These are phyloP conservation scores for Paramyrothecium sp. DNA, from an alignment of 2,329 filamentous ascomycete genomes.

Conservation along the genomic window DNA sequence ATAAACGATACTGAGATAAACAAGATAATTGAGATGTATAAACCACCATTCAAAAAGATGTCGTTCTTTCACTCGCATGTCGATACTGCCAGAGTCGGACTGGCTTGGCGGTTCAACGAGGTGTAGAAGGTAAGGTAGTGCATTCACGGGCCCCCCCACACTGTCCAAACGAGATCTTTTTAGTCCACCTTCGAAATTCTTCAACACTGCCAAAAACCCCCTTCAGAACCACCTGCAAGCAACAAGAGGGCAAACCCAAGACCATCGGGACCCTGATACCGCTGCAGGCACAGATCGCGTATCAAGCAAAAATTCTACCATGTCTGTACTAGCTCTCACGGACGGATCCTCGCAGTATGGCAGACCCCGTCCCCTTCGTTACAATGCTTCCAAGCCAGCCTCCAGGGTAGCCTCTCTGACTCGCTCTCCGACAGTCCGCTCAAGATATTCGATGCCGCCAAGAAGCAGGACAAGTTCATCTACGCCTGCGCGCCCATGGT, in stretches of 20 bases:
- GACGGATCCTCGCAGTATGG: slow-evolving; percentile 20
- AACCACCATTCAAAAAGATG: too few species aligned
- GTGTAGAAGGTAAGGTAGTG: too few species aligned
- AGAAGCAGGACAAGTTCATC: slow-evolving; percentile 49
- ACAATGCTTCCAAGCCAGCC: neutral
- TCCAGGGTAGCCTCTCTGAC: slow-evolving; percentile 14
- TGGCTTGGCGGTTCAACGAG: too few species aligned
- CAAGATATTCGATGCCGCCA: slow-evolving; percentile 57
- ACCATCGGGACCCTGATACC: too few species aligned
- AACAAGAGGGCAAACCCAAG: too few species aligned
- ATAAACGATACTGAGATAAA: too few species aligned
- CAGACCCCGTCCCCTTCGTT: neutral
- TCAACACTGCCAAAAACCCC: neutral
- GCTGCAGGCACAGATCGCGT: neutral
- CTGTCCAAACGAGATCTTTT: too few species aligned
- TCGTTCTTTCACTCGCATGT: too few species aligned
- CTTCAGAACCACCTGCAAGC: too few species aligned
- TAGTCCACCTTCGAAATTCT: neutral
- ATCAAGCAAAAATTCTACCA: slow-evolving; percentile 1
- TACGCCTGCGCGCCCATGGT: slow-evolving; percentile 68
- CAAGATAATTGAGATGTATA: too few species aligned
- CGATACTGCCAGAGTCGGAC: too few species aligned
- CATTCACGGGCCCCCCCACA: too few species aligned
- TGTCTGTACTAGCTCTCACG: slow-evolving; percentile 12
- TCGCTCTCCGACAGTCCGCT: slow-evolving; percentile 43